Evolutionary conservation across 768 basidiomycete species (phyloP).

Genomic region (Lentinula aciculospora): DNA sequence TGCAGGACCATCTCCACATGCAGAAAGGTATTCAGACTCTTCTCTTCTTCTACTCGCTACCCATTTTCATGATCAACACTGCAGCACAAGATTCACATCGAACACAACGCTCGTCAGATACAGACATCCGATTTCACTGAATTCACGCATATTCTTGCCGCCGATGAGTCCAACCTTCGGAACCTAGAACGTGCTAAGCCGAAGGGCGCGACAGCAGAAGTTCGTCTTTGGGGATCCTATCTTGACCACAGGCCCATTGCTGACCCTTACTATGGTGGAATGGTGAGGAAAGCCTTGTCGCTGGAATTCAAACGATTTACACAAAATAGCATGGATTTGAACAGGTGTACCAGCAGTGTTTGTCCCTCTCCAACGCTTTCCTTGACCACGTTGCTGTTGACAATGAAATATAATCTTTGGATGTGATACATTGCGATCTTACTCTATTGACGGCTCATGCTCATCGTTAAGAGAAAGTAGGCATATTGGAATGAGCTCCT

Average conservation of each 20-base stretch:
- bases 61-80: constrained; percentile 3
- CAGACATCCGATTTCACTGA: constrained; percentile 9
- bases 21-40: constrained; percentile 43
- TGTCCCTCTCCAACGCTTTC: constrained; percentile 70
- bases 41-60: neutral
- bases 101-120: constrained; percentile 64
- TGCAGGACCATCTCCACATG: constrained; percentile 66
- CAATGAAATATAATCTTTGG: constrained; percentile 8
- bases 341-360: constrained; percentile 71
- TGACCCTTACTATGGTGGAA: constrained; percentile 82
- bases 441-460: neutral
- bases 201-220: constrained; percentile 48
- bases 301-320: constrained; percentile 1
- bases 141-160: constrained; percentile 56
- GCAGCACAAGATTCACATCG: constrained; percentile 72
- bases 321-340: constrained; percentile 59
- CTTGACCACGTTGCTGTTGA: constrained; percentile 54
- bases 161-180: constrained; percentile 72
- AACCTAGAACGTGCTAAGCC: constrained; percentile 50
- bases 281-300: constrained; percentile 31
- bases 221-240: constrained; percentile 80
- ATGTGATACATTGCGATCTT: neutral
- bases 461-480: constrained; percentile 55
- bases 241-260: constrained; percentile 63
- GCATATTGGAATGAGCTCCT: constrained; percentile 84